Base-by-base conservation (phyloP, 208 protist genomes). In the Leishmania martiniquensis region DNA sequence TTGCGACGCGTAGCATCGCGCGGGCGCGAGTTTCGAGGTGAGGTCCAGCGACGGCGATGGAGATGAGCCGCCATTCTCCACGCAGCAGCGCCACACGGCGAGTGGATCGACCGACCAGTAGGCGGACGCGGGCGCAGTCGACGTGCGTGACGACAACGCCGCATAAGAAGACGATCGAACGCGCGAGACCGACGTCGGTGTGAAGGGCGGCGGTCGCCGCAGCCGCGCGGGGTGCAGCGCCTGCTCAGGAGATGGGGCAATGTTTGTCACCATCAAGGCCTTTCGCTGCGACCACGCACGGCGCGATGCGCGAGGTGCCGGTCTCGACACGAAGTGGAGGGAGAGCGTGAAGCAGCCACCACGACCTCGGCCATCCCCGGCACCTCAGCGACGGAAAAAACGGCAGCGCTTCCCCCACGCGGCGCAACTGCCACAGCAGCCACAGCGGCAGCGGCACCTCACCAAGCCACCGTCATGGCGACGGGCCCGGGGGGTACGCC, bases 221-320 rank as follows among this genome's bases (percentile, higher is more conserved):
- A 89, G 86, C 49, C 81, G 86, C 60, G 55, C 22, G 55, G 34
- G 55, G 55, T 62, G 55, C 22, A 29, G 55, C 55, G 39, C 12
- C 69, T 89, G 68, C 84, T 90, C 75, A 84, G 81, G 34, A 81
- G 81, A 0, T 29, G 57, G 42, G 86, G 85, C 88, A 2, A 60
- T 95, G 69, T 92, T 92, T 62, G 91, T 91, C 47, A 88, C 91
- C 60, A 92, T 95, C 59, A 95, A 95, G 42, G 81, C 91, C 22
- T 93, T 93, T 54, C 88, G 87, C 45, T 93, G 91, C 72, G 79
- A 84, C 62, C 73, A 49, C 74, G 6, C 78, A 84, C 67, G 87
- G 75, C 70, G 87, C 88, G 42, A 42, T 75, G n/a, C 84, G 89
- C 69, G 91, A 95, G 74, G 47, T 72, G 45, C 76, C 81, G 47